These are phyloP conservation scores for Prinsepia uniflora DNA, from an alignment of 306 rosid species.

Conservation along the genomic window DNA sequence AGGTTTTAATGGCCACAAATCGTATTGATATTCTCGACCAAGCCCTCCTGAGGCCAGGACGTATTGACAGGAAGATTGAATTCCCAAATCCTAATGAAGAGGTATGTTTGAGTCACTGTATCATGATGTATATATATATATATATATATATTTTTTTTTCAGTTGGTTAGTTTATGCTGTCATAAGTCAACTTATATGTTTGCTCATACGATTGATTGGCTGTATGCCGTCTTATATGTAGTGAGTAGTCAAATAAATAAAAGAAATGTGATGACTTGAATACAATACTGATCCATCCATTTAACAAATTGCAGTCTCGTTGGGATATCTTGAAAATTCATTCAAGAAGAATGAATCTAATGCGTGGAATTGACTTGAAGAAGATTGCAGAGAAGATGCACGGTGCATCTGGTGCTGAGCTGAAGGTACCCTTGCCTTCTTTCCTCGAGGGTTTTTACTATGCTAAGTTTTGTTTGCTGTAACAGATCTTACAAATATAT, in stretches of 20 bases:
- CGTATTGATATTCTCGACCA: slow-evolving; percentile 98
- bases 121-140: too few relatives aligned
- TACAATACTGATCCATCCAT: not conserved
- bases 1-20: slow-evolving; percentile 99
- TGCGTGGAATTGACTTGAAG: slow-evolving; percentile 99
- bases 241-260: not conserved
- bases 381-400: slow-evolving; percentile 98
- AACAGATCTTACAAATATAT: not conserved
- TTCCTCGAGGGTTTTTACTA: not conserved
- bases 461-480: not conserved
- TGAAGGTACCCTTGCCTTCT: slow-evolving; percentile 54
- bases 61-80: slow-evolving; percentile 94
- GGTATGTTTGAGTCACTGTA: slow-evolving; percentile 28
- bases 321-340: slow-evolving; percentile 90
- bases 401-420: slow-evolving; percentile 99
- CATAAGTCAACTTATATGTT: not conserved
- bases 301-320: slow-evolving; percentile 66
- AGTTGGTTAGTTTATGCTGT: not conserved
- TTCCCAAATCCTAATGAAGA: slow-evolving; percentile 97
- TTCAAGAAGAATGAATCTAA: slow-evolving; percentile 97
- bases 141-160: not conserved
- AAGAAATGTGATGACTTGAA: not conserved
- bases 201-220: not conserved
- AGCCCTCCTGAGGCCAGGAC: slow-evolving; percentile 97
- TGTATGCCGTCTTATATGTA: not conserved